These are phyloP conservation scores for Paraconiothyrium brasiliense DNA, from an alignment of 2,329 filamentous ascomycete species.

Conservation along the genomic window DNA sequence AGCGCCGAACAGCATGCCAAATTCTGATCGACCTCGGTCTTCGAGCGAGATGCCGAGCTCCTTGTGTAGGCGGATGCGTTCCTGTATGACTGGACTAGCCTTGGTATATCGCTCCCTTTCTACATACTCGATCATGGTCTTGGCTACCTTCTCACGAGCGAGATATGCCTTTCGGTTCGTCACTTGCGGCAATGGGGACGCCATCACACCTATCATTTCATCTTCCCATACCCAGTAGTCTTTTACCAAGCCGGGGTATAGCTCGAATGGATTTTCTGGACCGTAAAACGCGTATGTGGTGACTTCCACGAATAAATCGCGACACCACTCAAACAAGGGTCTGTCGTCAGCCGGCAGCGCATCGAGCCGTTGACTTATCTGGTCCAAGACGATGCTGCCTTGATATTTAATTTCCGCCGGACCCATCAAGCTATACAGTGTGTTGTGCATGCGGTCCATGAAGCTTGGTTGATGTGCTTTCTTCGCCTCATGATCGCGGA, in stretches of 20 bases:
- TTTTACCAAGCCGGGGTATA: conserved; percentile 46
- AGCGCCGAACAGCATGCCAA: conserved; percentile 44
- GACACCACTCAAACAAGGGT: conserved; percentile 2
- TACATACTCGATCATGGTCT: conserved; percentile 40
- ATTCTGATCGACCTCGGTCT: conserved; percentile 31
- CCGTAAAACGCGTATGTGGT: conserved; percentile 56
- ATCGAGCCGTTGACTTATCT: conserved; percentile 28
- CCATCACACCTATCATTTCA: conserved; percentile 41
- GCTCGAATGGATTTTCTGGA: conserved; percentile 54
- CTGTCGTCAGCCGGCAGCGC: conserved; percentile 27
- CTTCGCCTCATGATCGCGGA: conserved; percentile 34
- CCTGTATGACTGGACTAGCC: conserved; percentile 34
- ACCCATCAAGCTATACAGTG: conserved; percentile 50
- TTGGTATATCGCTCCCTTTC: conserved; percentile 32
- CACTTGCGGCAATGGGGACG: conserved; percentile 47
- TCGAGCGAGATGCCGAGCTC: conserved; percentile 27
- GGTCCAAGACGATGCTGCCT: conserved; percentile 3
- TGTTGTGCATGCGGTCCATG: conserved; percentile 40
- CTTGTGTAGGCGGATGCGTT: conserved; percentile 31
- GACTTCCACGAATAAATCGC: conserved; percentile 27
- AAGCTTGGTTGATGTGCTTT: conserved; percentile 42
- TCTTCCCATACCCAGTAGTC: conserved; percentile 57
- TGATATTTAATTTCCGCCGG: conserved; percentile 33
- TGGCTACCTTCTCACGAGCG: conserved; percentile 43
- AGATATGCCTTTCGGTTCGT: conserved; percentile 51